A percentile compares a stretch with the other conserved stretches of the same genome.
phyloP scores from a whole-genome alignment of 2,329 filamentous ascomycete genomes.

The Fusarium udum region DNA sequence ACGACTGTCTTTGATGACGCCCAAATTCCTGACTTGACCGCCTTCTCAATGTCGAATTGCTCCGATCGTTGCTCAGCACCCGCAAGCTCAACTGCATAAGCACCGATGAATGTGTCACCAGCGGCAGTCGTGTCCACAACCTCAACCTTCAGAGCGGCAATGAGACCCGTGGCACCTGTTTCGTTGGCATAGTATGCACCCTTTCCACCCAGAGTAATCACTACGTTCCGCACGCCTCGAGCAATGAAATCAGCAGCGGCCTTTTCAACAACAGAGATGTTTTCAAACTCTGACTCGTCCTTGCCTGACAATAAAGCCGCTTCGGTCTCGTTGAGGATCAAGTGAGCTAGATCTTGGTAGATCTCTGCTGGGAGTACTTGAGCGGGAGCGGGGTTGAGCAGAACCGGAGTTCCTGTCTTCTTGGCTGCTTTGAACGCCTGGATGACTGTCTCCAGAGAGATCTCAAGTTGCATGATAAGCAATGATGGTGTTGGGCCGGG shows the following conservation, averaged over 20 bases:
- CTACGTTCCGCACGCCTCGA: constrained; percentile 76
- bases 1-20: constrained; percentile 13
- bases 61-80: neutral
- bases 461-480: constrained; percentile 80
- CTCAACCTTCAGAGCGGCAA: constrained; percentile 72
- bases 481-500: constrained; percentile 62
- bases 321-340: constrained; percentile 93
- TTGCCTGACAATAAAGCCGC: constrained; percentile 75
- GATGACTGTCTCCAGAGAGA: constrained; percentile 72
- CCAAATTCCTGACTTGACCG: neutral
- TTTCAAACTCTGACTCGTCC: constrained; percentile 59
- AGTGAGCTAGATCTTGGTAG: constrained; percentile 75
- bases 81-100: constrained; percentile 66
- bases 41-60: constrained; percentile 5
- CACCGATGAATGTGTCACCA: constrained; percentile 92
- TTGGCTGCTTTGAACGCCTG: constrained; percentile 65
- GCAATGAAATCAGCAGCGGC: constrained; percentile 70
- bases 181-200: constrained; percentile 73
- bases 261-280: constrained; percentile 52
- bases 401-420: constrained; percentile 63
- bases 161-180: constrained; percentile 54
- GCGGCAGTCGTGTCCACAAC: constrained; percentile 95
- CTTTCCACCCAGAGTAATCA: constrained; percentile 84
- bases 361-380: constrained; percentile 71
- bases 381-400: constrained; percentile 88